Evolutionary conservation across 2,329 filamentous ascomycete species (phyloP), one percentile per base, ranked within the genome.

Genomic region (Keithomyces neogunnii): DNA sequence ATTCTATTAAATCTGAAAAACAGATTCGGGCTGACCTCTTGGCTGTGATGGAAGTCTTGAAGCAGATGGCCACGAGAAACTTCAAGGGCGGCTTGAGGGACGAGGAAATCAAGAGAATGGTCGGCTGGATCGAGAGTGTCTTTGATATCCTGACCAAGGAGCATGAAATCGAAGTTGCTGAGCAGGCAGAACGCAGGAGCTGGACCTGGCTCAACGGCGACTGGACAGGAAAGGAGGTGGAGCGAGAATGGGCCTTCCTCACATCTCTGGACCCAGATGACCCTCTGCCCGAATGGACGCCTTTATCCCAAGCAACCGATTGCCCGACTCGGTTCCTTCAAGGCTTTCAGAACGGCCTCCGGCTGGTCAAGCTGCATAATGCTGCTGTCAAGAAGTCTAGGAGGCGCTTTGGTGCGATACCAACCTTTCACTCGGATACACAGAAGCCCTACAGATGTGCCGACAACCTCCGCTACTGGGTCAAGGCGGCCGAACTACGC

Each of bases 391-490:
- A 83, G 62, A 88, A 88, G 65, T 96, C 91, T 28, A 84, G 86
- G 63, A 80, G 89, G 32, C 88, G 87, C 6, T 97, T 97, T 65
- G 90, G 91, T 49, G 82, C 88, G 56, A 96, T 99, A 63, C 89
- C 89, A 52, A 80, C 80, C 8, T 96, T 86, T 67, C 93, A 97
- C 66, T 85, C 84, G n/a, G 90, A 99, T 67, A 92, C 93, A 8
- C 85, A 83, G 54, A 97, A 97, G 70, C 93, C 93, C 0, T 99
- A 99, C 67, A 86, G 93, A 47, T 85, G 85, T 56, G 89, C 91
- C 3, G 93, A 99, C 60, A 99, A 99, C 66, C 76, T 99, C 55
- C 82, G 90, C 40, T 99, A 87, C 74, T 99, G 93, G 92, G 81
- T 88, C 69, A 99, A 99, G 73, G 93, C 92, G 1, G 90, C 91